A percentile compares a stretch with the other conserved stretches of the same genome.
Evolutionary conservation across 345 rosid genomes (phyloP).

Genomic region (Corchorus capsularis): DNA sequence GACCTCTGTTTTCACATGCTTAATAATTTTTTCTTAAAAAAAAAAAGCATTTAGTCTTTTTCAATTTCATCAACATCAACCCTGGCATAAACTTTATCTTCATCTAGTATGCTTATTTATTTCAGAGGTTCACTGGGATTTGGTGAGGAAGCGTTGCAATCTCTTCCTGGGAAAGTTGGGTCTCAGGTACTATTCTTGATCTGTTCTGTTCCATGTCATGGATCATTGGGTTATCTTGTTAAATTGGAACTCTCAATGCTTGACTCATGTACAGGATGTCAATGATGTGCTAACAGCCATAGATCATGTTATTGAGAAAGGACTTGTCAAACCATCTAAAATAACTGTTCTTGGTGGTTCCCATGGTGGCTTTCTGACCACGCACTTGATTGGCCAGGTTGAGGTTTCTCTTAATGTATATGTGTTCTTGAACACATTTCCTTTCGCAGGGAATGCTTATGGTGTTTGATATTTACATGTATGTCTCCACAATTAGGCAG

Average conservation of each 20-base stretch:
- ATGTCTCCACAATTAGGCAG: neutral
- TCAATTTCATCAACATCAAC: neutral
- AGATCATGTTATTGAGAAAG: constrained; percentile 63
- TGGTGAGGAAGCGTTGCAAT: constrained; percentile 97
- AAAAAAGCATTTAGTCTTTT: neutral
- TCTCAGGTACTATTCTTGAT: constrained; percentile 56
- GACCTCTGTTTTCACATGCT: no score
- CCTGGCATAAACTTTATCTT: neutral
- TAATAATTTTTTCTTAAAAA: neutral
- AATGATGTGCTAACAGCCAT: constrained; percentile 79
- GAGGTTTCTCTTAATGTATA: neutral
- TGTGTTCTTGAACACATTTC: neutral
- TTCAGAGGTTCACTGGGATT: constrained; percentile 91
- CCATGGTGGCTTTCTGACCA: constrained; percentile 89
- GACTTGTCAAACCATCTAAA: constrained; percentile 72
- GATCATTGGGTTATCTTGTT: neutral
- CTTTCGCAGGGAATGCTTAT: neutral
- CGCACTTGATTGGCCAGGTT: constrained; percentile 98
- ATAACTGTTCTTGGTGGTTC: constrained; percentile 85
- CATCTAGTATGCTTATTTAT: constrained; percentile 10
- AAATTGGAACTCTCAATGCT: constrained; percentile 5
- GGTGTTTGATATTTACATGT: neutral
- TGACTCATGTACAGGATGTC: constrained; percentile 60
- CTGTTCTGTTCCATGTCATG: neutral
- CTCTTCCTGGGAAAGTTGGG: constrained; percentile 88